Base-by-base conservation (phyloP, 305 asterid genomes). In the Fraxinus platypoda region DNA sequence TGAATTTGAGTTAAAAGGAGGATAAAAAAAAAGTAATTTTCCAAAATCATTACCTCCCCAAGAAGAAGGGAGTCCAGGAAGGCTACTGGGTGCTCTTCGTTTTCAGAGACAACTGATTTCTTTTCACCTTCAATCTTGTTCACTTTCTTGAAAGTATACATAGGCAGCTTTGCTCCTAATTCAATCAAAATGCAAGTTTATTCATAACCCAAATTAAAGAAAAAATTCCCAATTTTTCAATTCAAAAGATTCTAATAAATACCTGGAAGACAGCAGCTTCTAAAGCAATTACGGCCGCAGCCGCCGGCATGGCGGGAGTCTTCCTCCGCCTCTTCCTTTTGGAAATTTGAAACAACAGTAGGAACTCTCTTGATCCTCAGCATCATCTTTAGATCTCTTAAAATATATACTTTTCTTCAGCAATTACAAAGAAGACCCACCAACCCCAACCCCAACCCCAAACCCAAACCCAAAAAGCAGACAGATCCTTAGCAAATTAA, bases 241-340 rank as follows among this genome's bases (percentile, higher is more conserved):
- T 13, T 13, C 26, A 2, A 3, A 52, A 37, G 12, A 43, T 0
- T 41, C 15, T 0, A 30, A 68, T 43, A 49, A 38, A 52, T 87
- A 93, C 98, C 97, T 77, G 96, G 93, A 75, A 95, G 90, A 87
- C 98, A 95, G 81, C 98, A 95, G 83, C 78, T 88, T 70, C 94
- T 78, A 86, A 95, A 89, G 88, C 98, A 95, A 87, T 95, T 92
- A 33, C 98, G 93, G 84, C 98, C 98, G 81, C 98, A 95, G 66
- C 98, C 97, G 25, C 87, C 81, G 8, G 84, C 89, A 28, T 41
- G 86, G 85, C 86, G 89, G 77, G 46, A 86, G 76, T 87, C 90
- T 31, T 88, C 98, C 71, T 84, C 91, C 74, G 81, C 87, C 74
- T 92, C 98, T 30, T 91, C 97, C 89, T 91, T 92, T 84, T 93